phyloP scores from a whole-genome alignment of 1,284 basidiomycete species.

The Apiotrichum brassicae region DNA sequence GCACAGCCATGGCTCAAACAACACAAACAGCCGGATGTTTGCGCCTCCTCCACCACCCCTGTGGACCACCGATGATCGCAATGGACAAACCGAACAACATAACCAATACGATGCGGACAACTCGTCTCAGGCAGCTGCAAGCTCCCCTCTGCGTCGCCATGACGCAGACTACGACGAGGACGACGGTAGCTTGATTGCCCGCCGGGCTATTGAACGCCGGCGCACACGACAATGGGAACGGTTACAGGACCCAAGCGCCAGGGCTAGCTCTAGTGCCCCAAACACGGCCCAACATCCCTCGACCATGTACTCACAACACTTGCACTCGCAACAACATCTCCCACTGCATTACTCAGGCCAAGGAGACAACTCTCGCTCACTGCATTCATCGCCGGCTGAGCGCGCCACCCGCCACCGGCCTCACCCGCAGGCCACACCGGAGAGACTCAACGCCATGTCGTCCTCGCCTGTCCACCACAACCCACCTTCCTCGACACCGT shows the following conservation, averaged over 20 bases:
- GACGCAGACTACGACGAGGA: not conserved
- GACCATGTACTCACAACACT: not conserved
- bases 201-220: constrained; percentile 11
- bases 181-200: not conserved
- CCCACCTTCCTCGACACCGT: constrained; percentile 13
- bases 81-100: not conserved
- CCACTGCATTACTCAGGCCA: not conserved
- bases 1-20: not conserved
- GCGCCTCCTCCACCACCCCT: not conserved
- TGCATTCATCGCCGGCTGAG: not conserved
- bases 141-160: constrained; percentile 1
- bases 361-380: not conserved
- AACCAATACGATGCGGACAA: not conserved
- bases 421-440: not conserved
- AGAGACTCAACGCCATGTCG: constrained; percentile 7
- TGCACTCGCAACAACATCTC: not conserved
- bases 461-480: constrained; percentile 18
- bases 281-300: not conserved
- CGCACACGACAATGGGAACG: constrained; percentile 17
- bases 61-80: not conserved
- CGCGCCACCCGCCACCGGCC: not conserved
- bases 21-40: no score
- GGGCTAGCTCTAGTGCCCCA: not conserved
- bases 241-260: constrained; percentile 10
- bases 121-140: not conserved